Evolutionary conservation across 352 stramenopile genomes (phyloP).

Genomic region (Phytophthora aleatoria): DNA sequence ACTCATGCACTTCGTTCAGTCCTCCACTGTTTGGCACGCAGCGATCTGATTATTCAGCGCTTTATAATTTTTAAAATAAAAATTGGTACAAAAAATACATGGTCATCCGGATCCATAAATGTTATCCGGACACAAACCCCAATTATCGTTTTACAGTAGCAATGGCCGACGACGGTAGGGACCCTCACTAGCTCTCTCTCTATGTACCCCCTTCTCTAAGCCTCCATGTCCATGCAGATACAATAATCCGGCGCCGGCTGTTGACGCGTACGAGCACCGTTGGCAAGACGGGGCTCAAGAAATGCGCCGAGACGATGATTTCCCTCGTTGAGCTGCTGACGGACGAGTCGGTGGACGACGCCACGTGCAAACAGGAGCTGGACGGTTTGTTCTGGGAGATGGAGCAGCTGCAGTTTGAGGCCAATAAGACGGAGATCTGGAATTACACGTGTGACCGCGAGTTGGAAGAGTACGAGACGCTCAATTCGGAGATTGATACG

Average conservation of each 20-base stretch:
- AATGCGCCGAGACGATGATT: slow-evolving; percentile 76
- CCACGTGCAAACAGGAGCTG: slow-evolving; percentile 67
- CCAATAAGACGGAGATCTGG: slow-evolving; percentile 81
- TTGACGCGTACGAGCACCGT: slow-evolving; percentile 82
- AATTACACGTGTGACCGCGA: slow-evolving; percentile 84
- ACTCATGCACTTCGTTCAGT: no score
- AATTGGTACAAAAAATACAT: no score
- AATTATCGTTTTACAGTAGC: not conserved
- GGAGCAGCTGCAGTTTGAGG: slow-evolving; percentile 85
- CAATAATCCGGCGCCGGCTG: slow-evolving; percentile 73
- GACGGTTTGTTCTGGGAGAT: slow-evolving; percentile 86
- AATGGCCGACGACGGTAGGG: not conserved
- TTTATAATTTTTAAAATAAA: no score
- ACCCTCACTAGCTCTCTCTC: not conserved
- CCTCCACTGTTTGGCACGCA: no score
- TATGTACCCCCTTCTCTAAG: slow-evolving; percentile 1
- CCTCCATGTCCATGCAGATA: slow-evolving; percentile 32
- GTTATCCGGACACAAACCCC: no score
- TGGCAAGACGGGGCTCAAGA: slow-evolving; percentile 82
- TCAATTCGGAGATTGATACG: slow-evolving; percentile 82
- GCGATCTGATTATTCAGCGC: not conserved
- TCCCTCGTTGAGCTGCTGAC: slow-evolving; percentile 61
- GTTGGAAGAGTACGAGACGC: slow-evolving; percentile 79
- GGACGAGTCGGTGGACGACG: slow-evolving; percentile 66
- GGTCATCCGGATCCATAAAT: no score